Evolutionary conservation across 306 rosid genomes (phyloP).

Genomic region (Clitoria ternatea): DNA sequence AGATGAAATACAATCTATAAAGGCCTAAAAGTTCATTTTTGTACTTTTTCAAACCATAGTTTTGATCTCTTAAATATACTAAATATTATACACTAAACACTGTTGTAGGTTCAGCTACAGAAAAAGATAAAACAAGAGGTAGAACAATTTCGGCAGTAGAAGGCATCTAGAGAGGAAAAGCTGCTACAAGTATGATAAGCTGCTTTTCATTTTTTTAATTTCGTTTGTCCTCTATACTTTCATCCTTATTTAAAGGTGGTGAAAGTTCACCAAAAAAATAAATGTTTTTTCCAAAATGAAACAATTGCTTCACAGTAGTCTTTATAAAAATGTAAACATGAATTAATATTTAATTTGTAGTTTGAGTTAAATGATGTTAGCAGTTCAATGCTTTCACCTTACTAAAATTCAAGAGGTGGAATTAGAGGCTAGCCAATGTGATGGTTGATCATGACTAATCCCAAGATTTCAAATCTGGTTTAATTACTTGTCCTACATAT

Average conservation of each 20-base stretch:
- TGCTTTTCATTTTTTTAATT: background rate
- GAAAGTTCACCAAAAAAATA: background rate
- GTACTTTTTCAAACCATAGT: conserved; percentile 7
- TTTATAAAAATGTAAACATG: background rate
- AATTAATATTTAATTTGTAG: conserved; percentile 2
- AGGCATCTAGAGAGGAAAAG: conserved; percentile 94
- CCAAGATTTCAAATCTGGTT: conserved; percentile 10
- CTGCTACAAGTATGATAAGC: conserved; percentile 65
- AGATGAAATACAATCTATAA: conserved; percentile 94
- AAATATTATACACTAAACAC: conserved; percentile 1
- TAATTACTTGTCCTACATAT: conserved; percentile 6
- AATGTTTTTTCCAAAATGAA: background rate
- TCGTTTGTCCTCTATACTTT: background rate
- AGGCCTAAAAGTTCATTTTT: conserved; percentile 78
- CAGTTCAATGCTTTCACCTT: background rate
- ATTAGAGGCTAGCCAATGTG: background rate
- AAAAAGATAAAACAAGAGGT: conserved; percentile 95
- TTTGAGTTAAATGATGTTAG: background rate
- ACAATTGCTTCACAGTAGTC: background rate
- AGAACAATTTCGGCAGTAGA: conserved; percentile 98
- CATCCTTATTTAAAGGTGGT: background rate
- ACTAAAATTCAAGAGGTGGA: conserved; percentile 10
- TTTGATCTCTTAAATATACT: background rate
- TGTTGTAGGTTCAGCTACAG: conserved; percentile 78
- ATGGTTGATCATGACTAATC: background rate